Evolutionary conservation across 768 basidiomycete genomes (phyloP).

Genomic region (Amanita rubescens): DNA sequence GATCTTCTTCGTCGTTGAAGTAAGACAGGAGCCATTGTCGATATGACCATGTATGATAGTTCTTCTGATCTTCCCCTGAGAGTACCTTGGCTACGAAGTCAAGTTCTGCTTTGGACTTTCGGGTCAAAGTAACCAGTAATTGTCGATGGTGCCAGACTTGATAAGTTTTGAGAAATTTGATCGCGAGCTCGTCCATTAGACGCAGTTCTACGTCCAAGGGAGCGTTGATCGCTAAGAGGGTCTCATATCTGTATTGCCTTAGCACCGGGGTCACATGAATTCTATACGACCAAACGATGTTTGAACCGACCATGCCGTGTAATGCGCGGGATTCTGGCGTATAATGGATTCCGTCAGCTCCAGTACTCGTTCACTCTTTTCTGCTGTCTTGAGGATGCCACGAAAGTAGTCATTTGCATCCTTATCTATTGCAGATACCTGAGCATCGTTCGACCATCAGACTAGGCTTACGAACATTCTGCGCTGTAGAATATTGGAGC

Average conservation of each 20-base stretch:
- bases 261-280: neutral
- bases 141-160: constrained; percentile 97
- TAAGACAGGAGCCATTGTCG: constrained; percentile 89
- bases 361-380: constrained; percentile 76
- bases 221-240: constrained; percentile 58
- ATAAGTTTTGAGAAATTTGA: constrained; percentile 85
- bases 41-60: constrained; percentile 99
- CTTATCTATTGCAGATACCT: constrained; percentile 48
- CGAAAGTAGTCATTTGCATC: constrained; percentile 93
- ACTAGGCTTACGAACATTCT: constrained; percentile 58
- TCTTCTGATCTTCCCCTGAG: constrained; percentile 69
- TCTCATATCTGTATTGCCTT: constrained; percentile 95
- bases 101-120: constrained; percentile 60
- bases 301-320: constrained; percentile 80
- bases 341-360: constrained; percentile 87
- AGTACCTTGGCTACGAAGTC: constrained; percentile 71
- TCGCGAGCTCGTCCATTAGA: constrained; percentile 84
- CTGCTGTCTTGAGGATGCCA: constrained; percentile 66
- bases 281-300: neutral
- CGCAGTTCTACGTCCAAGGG: constrained; percentile 71
- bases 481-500: constrained; percentile 88
- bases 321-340: constrained; percentile 90
- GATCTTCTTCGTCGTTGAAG: constrained; percentile 59
- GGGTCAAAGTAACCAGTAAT: constrained; percentile 54
- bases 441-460: constrained; percentile 2